Conservation (phyloP, 208 protist genomes). For the Crithidia fasciculata region DNA sequence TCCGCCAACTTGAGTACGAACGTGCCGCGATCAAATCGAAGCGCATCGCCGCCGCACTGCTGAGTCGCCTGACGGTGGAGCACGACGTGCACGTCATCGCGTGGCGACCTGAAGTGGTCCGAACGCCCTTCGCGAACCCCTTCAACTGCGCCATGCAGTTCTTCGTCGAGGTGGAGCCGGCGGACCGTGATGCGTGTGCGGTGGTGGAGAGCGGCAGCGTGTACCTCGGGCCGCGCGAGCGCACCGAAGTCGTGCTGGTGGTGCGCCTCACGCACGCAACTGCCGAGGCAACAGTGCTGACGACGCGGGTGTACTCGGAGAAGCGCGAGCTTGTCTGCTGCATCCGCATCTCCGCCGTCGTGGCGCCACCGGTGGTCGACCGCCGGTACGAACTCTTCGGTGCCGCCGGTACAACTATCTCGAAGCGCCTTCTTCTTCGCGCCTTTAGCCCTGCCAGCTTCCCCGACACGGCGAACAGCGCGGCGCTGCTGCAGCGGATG, state of each 20-base stretch:
- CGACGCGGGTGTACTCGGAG: conserved; percentile 68
- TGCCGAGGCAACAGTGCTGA: conserved; percentile 26
- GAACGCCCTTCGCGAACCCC: conserved; percentile 71
- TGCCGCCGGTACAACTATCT: conserved; percentile 54
- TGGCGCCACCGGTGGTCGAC: conserved; percentile 76
- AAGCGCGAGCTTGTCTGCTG: conserved; percentile 67
- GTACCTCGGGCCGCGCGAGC: conserved; percentile 67
- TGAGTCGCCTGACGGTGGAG: conserved; percentile 71
- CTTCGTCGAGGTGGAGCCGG: conserved; percentile 59
- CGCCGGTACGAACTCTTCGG: conserved; percentile 88
- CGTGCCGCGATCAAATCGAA: conserved; percentile 76
- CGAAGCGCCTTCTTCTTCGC: conserved; percentile 71
- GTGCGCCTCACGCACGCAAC: conserved; percentile 40
- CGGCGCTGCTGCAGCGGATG: conserved; percentile 67
- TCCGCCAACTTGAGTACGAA: conserved; percentile 82
- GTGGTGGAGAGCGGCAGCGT: conserved; percentile 49
- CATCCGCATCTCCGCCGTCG: conserved; percentile 60
- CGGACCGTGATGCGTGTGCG: conserved; percentile 40
- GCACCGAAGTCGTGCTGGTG: conserved; percentile 56
- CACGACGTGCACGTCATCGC: conserved; percentile 63
- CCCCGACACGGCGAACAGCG: conserved; percentile 38
- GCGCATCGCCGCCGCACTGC: conserved; percentile 73
- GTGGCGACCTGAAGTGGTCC: conserved; percentile 68
- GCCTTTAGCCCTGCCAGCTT: conserved; percentile 68
- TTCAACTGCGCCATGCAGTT: conserved; percentile 71